phyloP scores from a whole-genome alignment of 2,329 filamentous ascomycete species.

The Cordyceps militaris region DNA sequence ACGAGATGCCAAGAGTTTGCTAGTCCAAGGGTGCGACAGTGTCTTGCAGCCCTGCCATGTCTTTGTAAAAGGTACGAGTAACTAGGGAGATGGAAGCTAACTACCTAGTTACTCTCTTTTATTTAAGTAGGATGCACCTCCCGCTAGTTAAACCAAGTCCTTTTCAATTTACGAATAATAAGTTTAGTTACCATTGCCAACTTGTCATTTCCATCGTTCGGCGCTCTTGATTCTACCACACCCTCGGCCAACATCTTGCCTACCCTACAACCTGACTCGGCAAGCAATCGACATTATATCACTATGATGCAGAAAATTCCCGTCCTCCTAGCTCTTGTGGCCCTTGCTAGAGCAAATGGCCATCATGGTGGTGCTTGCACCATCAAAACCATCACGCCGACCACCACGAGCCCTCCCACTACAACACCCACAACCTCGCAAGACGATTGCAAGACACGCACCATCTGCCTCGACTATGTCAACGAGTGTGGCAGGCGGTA shows the following conservation, averaged over 20 bases:
- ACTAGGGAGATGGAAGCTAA: background rate
- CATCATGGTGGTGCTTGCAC: constrained; percentile 12
- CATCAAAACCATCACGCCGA: constrained; percentile 15
- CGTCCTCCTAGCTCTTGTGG: background rate
- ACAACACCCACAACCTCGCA: background rate
- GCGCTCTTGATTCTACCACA: background rate
- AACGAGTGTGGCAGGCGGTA: constrained; percentile 22
- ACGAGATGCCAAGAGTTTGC: background rate
- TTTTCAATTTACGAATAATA: too few species aligned
- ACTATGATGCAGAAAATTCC: constrained; percentile 2
- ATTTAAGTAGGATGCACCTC: background rate
- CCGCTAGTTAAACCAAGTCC: too few species aligned
- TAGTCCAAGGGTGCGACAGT: background rate
- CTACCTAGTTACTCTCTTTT: background rate
- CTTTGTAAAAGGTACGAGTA: background rate
- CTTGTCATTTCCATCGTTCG: background rate
- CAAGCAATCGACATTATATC: too few species aligned
- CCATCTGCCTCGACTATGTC: constrained; percentile 20
- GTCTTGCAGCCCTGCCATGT: background rate
- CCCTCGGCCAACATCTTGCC: background rate
- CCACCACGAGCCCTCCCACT: background rate
- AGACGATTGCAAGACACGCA: constrained; percentile 21
- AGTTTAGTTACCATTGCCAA: too few species aligned
- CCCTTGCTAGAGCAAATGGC: constrained; percentile 10
- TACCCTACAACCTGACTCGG: background rate